Evolutionary conservation across 1,139 yeast genomes (phyloP).

Genomic region (Suhomyces bolitotheri): DNA sequence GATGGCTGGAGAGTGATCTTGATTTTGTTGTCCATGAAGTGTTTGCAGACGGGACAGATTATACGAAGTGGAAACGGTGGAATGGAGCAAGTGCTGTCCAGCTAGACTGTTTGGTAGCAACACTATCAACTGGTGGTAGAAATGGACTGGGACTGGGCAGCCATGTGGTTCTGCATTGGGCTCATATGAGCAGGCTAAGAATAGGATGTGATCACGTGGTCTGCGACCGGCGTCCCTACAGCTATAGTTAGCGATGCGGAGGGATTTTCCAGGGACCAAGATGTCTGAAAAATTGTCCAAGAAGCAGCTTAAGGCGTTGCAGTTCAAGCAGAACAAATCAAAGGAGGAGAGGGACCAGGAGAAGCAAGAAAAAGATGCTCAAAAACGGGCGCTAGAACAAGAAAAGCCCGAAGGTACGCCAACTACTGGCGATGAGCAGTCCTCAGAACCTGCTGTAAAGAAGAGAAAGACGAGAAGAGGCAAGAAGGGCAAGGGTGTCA

Average conservation of each 20-base stretch:
- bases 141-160: too few relatives aligned
- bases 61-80: not conserved
- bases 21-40: slow-evolving; percentile 8
- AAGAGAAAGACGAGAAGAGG: slow-evolving; percentile 80
- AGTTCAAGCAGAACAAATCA: slow-evolving; percentile 56
- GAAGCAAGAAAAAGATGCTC: slow-evolving; percentile 20
- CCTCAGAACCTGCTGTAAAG: slow-evolving; percentile 46
- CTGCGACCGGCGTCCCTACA: too few relatives aligned
- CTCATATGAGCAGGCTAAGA: too few relatives aligned
- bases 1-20: slow-evolving; percentile 10
- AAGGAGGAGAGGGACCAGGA: slow-evolving; percentile 41
- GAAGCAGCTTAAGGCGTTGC: slow-evolving; percentile 76
- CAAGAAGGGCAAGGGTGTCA: slow-evolving; percentile 60
- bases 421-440: slow-evolving; percentile 8
- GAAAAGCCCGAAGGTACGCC: slow-evolving; percentile 18
- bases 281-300: slow-evolving; percentile 56
- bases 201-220: too few relatives aligned
- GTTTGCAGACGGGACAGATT: not conserved
- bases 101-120: too few relatives aligned
- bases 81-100: not conserved
- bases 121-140: too few relatives aligned
- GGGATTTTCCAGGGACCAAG: not conserved
- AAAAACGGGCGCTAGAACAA: slow-evolving; percentile 14
- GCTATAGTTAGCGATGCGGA: slow-evolving; percentile 5
- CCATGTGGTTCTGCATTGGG: too few relatives aligned